Base-by-base conservation (phyloP, 208 protist genomes). In the Wallacemonas rigidus region DNA sequence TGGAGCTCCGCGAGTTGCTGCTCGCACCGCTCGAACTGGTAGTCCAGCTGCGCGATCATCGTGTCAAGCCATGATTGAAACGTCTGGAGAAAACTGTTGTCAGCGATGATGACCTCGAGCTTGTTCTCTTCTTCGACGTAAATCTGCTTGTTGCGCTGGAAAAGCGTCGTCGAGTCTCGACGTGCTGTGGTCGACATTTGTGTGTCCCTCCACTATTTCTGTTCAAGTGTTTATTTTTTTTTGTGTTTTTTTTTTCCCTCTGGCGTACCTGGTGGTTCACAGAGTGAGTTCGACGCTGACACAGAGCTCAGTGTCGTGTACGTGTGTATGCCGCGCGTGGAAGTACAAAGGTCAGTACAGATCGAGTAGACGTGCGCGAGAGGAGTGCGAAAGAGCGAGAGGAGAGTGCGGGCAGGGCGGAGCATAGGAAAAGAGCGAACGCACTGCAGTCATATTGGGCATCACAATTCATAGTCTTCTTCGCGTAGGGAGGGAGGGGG, bases 61-160 rank as follows among this genome's bases (percentile, higher is more conserved):
- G 77, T 78, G 55, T 96, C 88, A 7, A 96, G 80, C 88, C 89
- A 96, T 35, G 70, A 72, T 54, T 92, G 88, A 47, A 95, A 94
- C 8, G 82, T 77, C 55, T 82, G 81, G 17, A 86, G 70, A 70
- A 95, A 95, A 45, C 73, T 79, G 12, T 83, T 81, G 56, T 91
- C 79, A 58, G 80, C 80, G 47, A 92, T 71, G 55, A 93, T 85
- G 41, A 38, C 12, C 58, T 93, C 78, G 50, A 96, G 82, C 71
- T 90, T 90, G 44, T 86, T 81, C 79, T 96, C 89, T 72, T 96
- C 92, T 36, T 93, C 85, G 12, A 94, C 54, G 77, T 94, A 96
- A 14, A 89, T 71, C 65, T 84, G 83, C 83, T 91, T 93, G 78
- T 92, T 94, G 73, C 89, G 87, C 81, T 94, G 87, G 74, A 96